Conservation (phyloP, 2,329 filamentous ascomycete species). For the Cladosporium sp. region DNA sequence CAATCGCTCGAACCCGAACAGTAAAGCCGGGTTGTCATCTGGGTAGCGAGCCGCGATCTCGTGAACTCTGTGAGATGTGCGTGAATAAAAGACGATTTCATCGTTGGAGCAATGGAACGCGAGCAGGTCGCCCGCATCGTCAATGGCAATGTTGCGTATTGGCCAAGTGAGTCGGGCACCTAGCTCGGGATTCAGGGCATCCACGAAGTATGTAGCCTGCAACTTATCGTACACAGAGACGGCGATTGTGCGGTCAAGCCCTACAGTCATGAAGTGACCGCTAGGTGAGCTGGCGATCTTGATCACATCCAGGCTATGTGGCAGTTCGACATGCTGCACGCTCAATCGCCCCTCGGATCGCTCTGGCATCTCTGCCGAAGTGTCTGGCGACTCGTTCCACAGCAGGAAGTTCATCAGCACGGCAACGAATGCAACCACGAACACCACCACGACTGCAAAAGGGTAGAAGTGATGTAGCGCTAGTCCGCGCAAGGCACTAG, state of each 20-base stretch:
- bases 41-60: constrained; percentile 53
- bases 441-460: constrained; percentile 60
- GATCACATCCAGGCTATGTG: constrained; percentile 66
- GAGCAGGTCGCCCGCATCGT: constrained; percentile 61
- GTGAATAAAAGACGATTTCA: constrained; percentile 60
- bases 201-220: constrained; percentile 18
- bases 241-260: constrained; percentile 63
- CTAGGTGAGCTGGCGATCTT: constrained; percentile 59
- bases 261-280: constrained; percentile 65
- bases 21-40: constrained; percentile 55
- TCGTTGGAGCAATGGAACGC: constrained; percentile 60
- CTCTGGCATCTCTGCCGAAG: constrained; percentile 41
- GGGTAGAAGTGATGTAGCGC: constrained; percentile 64
- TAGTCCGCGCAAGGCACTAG: constrained; percentile 47
- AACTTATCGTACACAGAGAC: constrained; percentile 21
- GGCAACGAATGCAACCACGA: constrained; percentile 61
- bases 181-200: constrained; percentile 18
- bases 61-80: constrained; percentile 55
- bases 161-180: constrained; percentile 27
- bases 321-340: constrained; percentile 57
- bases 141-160: constrained; percentile 57
- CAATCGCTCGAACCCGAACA: constrained; percentile 59
- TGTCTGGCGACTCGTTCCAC: constrained; percentile 55
- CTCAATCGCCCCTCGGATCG: constrained; percentile 52
- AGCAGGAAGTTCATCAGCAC: constrained; percentile 71